Percentiles rank a stretch among this genome's conserved stretches.
Evolutionary conservation across 139 green algal species (phyloP).

Genomic region (Closterium sp.): DNA sequence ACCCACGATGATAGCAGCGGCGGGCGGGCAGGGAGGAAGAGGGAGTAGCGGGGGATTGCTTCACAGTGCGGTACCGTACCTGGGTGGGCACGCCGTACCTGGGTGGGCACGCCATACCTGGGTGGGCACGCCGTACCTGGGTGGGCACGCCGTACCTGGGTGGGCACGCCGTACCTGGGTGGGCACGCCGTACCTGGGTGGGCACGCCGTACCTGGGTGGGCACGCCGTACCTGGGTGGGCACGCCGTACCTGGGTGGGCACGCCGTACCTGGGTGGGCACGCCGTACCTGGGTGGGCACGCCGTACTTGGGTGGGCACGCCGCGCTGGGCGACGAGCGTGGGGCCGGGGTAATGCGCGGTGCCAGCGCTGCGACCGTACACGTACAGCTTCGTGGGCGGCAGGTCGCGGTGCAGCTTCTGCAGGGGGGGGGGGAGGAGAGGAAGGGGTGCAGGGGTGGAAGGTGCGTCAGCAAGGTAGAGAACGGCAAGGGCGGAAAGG

Average conservation of each 20-base stretch:
- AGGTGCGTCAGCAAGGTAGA: not conserved
- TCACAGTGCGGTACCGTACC: too few species aligned
- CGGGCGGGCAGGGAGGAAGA: too few species aligned
- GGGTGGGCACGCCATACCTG: not conserved
- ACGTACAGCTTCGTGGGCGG: conserved; percentile 15
- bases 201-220: not conserved
- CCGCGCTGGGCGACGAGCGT: not conserved
- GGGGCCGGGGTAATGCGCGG: conserved; percentile 3
- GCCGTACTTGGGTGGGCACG: not conserved
- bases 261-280: not conserved
- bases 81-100: not conserved
- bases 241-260: not conserved
- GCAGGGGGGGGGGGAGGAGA: not conserved
- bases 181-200: not conserved
- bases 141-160: not conserved
- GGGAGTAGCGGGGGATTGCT: too few species aligned
- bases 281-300: not conserved
- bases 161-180: not conserved
- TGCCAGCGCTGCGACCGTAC: not conserved
- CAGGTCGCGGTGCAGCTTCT: conserved; percentile 36
- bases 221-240: not conserved
- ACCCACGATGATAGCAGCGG: not conserved
- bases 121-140: not conserved
- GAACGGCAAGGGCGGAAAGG: too few species aligned
- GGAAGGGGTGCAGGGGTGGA: not conserved